Conservation (phyloP, 331 rosid species). For the Rosa hybrid region DNA sequence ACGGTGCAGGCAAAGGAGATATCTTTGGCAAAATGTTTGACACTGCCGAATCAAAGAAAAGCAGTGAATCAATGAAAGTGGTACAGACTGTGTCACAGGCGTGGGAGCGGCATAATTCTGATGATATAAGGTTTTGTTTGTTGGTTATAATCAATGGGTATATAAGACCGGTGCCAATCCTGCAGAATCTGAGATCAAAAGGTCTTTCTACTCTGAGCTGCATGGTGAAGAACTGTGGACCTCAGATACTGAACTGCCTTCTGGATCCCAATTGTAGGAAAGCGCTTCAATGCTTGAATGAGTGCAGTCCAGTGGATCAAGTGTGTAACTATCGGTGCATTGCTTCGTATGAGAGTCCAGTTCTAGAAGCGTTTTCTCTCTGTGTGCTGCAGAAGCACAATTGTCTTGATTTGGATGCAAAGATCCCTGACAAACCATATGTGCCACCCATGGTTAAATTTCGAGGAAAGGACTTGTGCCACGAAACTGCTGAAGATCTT, state of each 20-base stretch:
- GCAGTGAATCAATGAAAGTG: constrained; percentile 50
- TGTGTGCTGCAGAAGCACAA: constrained; percentile 94
- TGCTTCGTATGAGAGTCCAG: constrained; percentile 78
- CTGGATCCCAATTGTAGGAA: constrained; percentile 88
- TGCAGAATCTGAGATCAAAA: constrained; percentile 85
- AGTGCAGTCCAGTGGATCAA: constrained; percentile 93
- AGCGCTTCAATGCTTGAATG: constrained; percentile 87
- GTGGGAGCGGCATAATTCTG: constrained; percentile 77
- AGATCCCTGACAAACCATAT: constrained; percentile 68
- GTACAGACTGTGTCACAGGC: constrained; percentile 78
- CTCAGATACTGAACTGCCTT: constrained; percentile 77
- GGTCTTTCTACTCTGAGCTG: constrained; percentile 89
- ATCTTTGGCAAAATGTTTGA: constrained; percentile 43
- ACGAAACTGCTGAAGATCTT: constrained; percentile 76
- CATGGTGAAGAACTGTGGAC: constrained; percentile 85
- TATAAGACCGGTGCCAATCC: constrained; percentile 77
- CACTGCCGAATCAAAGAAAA: constrained; percentile 35
- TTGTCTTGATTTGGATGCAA: constrained; percentile 83
- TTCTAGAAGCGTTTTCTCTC: constrained; percentile 81
- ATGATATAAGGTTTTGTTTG: constrained; percentile 88
- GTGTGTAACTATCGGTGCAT: constrained; percentile 90
- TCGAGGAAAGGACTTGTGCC: constrained; percentile 46
- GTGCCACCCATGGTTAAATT: constrained; percentile 66
- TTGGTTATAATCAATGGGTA: constrained; percentile 78
- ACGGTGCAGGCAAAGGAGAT: constrained; percentile 39